Evolutionary conservation across 1,284 basidiomycete species (phyloP), one percentile per base, ranked within the genome.

Genomic region (Cryptococcus amylolentus): DNA sequence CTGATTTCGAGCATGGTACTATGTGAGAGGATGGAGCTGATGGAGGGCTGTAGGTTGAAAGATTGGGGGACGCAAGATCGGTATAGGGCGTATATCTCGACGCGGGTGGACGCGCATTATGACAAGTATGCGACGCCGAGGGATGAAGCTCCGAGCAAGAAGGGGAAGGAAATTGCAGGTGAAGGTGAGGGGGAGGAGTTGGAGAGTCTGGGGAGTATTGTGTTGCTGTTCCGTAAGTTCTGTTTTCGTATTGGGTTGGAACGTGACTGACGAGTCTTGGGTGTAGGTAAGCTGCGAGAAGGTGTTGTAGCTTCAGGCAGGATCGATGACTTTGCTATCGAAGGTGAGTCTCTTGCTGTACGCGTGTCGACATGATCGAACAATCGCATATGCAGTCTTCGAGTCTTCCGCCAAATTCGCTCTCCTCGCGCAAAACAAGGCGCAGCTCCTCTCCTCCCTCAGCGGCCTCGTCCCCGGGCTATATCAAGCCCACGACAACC

Each of bases 261-360:
- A 23, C 18, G 12, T 14, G n/a, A 35, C 26, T 42, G 39, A 46
- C 40, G 27, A 23, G 12, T 8, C 18, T 39, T 13, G 9, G 16
- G 18, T n/a, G 37, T 49, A 76, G 74, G 75, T 16, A 78, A 78
- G 56, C 61, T 78, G 18, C 60, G 76, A 38, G 76, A 78, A 62
- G 76, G 76, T 0, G 67, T 78, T 0, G 66, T 76, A 7, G 75
- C 76, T 8, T 69, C 70, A 10, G 49, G 61, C 20, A 61, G 76
- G 12, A 58, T 69, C 4, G 76, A 77, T 60, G 49, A 16, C 0
- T 78, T 78, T 49, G 72, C 76, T 1, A 65, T 77, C 5, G 68
- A 76, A 60, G 76, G 74, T 75, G 49, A 43, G 67, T 58, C 23
- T 40, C n/a, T 38, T 27, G 10, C 4, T 23, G 8, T 14, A 47